Evolutionary conservation across 208 protist species (phyloP).

Genomic region (Wallacemonas rigidus): DNA sequence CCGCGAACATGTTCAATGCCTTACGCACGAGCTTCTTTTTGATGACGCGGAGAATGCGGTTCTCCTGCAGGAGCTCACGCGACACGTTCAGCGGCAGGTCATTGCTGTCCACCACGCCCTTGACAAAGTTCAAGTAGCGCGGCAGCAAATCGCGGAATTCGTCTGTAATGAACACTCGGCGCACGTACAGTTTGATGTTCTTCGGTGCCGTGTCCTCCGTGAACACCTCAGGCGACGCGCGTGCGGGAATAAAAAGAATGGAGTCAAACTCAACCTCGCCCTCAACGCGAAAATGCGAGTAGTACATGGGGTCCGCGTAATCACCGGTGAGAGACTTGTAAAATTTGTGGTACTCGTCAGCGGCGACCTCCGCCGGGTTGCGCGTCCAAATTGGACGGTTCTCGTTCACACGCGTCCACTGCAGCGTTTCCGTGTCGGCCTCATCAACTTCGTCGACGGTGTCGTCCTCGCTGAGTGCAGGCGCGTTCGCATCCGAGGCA

Average conservation of each 20-base stretch:
- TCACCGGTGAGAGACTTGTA: constrained; percentile 98
- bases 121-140: constrained; percentile 94
- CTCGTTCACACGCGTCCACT: constrained; percentile 97
- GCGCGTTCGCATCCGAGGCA: constrained; percentile 75
- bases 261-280: constrained; percentile 97
- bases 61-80: constrained; percentile 99
- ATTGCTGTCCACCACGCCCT: constrained; percentile 99
- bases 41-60: constrained; percentile 95
- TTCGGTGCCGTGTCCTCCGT: constrained; percentile 66
- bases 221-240: constrained; percentile 91
- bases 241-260: constrained; percentile 97
- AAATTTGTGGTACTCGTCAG: constrained; percentile 99
- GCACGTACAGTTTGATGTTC: constrained; percentile 97
- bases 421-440: constrained; percentile 33
- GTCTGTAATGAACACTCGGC: constrained; percentile 99
- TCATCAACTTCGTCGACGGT: constrained; percentile 38
- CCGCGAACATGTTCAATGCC: constrained; percentile 92
- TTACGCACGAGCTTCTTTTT: constrained; percentile 98
- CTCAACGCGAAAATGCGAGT: constrained; percentile 98
- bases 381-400: constrained; percentile 99
- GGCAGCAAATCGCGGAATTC: constrained; percentile 96
- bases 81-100: constrained; percentile 99
- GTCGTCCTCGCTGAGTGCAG: constrained; percentile 72
- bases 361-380: constrained; percentile 90
- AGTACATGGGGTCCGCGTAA: constrained; percentile 92